phyloP scores from a whole-genome alignment of 345 rosid species.

The Eucalyptus regnans region DNA sequence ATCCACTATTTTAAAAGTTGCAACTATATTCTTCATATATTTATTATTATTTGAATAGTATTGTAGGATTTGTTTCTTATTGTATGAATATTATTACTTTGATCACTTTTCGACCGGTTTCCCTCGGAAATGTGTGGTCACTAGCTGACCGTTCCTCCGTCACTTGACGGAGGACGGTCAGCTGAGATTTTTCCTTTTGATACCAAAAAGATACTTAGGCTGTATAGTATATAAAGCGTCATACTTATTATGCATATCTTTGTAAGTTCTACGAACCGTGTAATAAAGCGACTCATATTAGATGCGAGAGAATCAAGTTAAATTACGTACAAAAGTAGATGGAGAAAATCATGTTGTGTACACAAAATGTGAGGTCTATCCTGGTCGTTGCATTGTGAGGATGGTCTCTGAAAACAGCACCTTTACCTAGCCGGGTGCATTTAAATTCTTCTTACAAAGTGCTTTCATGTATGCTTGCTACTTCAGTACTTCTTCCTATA shows the following conservation, averaged over 20 bases:
- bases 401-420: neutral
- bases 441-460: neutral
- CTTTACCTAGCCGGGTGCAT: neutral
- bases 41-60: no score
- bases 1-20: no score
- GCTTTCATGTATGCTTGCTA: neutral
- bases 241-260: neutral
- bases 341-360: neutral
- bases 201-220: neutral
- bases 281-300: neutral
- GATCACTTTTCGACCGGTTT: no score
- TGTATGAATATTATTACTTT: no score
- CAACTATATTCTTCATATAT: no score
- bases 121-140: no score
- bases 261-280: neutral
- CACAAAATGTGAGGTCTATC: neutral
- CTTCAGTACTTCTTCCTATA: neutral
- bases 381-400: neutral
- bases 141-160: no score
- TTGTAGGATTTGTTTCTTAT: no score
- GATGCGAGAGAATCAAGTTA: neutral
- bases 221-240: neutral
- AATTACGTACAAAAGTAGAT: neutral
- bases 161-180: no score
- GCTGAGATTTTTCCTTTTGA: neutral